phyloP scores from a whole-genome alignment of 2,329 filamentous ascomycete species.

The Metarhizium robertsii region DNA sequence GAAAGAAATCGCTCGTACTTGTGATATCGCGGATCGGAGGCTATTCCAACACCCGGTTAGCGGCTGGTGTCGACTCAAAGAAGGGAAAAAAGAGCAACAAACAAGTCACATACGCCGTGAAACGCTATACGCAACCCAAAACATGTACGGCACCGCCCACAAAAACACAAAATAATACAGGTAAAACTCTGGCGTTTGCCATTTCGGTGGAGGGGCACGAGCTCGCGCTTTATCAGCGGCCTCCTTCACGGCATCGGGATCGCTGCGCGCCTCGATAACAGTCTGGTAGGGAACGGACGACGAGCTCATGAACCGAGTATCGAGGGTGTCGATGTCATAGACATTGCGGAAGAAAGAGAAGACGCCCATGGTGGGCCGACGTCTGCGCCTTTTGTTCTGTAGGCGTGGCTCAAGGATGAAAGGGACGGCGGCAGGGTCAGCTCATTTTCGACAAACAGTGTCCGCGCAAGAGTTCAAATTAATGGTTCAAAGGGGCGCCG shows the following conservation, averaged over 20 bases:
- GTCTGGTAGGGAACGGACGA: constrained; percentile 58
- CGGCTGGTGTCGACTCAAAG: constrained; percentile 8
- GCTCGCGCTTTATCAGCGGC: constrained; percentile 27
- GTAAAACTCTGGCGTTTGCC: constrained; percentile 79
- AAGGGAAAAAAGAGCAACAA: background rate
- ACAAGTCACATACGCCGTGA: constrained; percentile 57
- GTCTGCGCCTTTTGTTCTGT: background rate
- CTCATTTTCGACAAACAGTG: background rate
- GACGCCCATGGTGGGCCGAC: constrained; percentile 29
- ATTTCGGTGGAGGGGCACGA: constrained; percentile 57
- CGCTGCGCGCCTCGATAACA: constrained; percentile 40
- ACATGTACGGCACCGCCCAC: constrained; percentile 70
- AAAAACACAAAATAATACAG: constrained; percentile 66
- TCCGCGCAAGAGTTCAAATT: no score
- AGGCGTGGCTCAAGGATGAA: background rate
- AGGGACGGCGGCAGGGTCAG: background rate
- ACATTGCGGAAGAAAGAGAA: constrained; percentile 38
- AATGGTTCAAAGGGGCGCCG: no score
- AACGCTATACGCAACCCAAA: constrained; percentile 78
- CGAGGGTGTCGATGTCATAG: constrained; percentile 56
- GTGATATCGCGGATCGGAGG: constrained; percentile 69
- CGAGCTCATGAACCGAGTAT: constrained; percentile 57
- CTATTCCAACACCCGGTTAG: constrained; percentile 33
- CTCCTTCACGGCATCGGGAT: constrained; percentile 26
- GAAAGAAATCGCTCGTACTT: constrained; percentile 64